Conservation (phyloP, 441 rosid species). For the Gossypium gossypioides region DNA sequence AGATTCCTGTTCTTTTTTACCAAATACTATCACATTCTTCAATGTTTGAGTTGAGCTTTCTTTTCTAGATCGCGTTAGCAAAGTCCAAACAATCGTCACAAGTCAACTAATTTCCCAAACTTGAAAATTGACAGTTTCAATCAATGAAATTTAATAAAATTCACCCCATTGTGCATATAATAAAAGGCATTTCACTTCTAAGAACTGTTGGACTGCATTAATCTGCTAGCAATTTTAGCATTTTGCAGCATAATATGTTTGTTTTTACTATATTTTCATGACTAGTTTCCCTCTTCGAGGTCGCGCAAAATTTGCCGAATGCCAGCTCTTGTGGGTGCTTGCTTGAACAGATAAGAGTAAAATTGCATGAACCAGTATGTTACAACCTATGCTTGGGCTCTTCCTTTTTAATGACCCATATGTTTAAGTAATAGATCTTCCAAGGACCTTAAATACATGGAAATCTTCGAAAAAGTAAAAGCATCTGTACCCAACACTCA, state of each 20-base stretch:
- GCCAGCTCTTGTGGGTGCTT: not conserved
- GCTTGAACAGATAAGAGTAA: not conserved
- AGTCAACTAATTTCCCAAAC: too few species aligned
- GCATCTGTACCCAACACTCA: not conserved
- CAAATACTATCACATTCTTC: too few species aligned
- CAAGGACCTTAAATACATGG: not conserved
- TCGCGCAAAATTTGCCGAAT: not conserved
- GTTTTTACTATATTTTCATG: not conserved
- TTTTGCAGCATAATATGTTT: not conserved
- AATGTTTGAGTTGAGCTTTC: too few species aligned
- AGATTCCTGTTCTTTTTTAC: too few species aligned
- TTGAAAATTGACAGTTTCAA: too few species aligned
- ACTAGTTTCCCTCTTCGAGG: not conserved
- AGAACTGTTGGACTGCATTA: not conserved
- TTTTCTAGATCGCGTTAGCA: too few species aligned
- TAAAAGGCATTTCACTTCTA: not conserved
- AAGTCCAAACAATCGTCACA: too few species aligned
- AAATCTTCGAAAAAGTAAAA: not conserved
- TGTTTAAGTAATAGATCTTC: not conserved
- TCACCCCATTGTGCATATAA: too few species aligned
- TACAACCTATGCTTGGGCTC: not conserved
- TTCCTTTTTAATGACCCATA: not conserved
- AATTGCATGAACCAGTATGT: not conserved
- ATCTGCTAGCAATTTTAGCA: not conserved
- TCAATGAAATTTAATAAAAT: too few species aligned